A percentile compares a stretch with the other conserved stretches of the same genome.
Conservation (phyloP, 2,329 filamentous ascomycete species). For the Fusarium brachygibbosum region DNA sequence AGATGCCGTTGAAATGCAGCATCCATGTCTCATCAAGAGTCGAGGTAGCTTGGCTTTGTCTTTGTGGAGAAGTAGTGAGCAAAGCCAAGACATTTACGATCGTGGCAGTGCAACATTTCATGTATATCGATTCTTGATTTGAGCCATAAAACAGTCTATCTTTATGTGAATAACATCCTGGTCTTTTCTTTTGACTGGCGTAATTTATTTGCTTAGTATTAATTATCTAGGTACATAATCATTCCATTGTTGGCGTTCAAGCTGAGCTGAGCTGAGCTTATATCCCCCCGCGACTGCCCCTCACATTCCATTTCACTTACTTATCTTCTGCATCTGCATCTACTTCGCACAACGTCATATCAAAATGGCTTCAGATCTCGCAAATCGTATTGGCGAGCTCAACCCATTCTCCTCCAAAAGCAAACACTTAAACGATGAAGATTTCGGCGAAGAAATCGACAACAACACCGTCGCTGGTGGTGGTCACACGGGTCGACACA, state of each 20-base stretch:
- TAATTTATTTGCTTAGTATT: background rate
- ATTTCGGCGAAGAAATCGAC: constrained; percentile 53
- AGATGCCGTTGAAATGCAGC: constrained; percentile 19
- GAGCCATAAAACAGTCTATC: constrained; percentile 1
- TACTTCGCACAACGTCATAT: constrained; percentile 16
- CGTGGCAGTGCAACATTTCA: constrained; percentile 33
- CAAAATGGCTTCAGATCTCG: constrained; percentile 47
- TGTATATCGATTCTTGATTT: constrained; percentile 18
- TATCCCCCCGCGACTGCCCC: constrained; percentile 25
- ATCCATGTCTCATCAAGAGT: constrained; percentile 18
- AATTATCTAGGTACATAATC: background rate
- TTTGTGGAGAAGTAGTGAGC: constrained; percentile 13
- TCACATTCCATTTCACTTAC: constrained; percentile 35
- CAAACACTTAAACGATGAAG: constrained; percentile 52
- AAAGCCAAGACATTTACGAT: constrained; percentile 20
- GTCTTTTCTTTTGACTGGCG: constrained; percentile 1
- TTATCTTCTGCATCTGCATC: constrained; percentile 5
- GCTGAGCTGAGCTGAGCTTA: constrained; percentile 18
- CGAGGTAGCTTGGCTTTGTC: constrained; percentile 10
- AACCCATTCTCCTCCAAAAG: constrained; percentile 51
- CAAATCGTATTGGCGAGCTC: constrained; percentile 48
- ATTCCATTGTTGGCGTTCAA: background rate
- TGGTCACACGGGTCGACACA: constrained; percentile 66
- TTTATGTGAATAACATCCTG: background rate
- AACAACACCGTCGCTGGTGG: constrained; percentile 67